A percentile compares a stretch with the other conserved stretches of the same genome.
These are phyloP conservation scores for Botrytis paeoniae DNA, from an alignment of 2,329 filamentous ascomycete genomes.

Conservation along the genomic window DNA sequence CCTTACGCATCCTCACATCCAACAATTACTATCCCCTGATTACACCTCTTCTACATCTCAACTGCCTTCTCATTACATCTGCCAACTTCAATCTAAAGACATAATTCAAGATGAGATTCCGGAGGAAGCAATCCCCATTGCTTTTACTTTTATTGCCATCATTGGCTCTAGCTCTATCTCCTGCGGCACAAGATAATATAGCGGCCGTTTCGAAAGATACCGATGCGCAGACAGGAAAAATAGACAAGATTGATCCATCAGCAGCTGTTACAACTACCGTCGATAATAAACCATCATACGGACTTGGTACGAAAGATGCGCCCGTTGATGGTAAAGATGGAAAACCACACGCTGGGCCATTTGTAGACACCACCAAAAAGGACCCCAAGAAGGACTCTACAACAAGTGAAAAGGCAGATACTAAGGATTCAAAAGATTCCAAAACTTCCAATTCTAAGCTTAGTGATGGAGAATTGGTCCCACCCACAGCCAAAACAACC, in stretches of 20 bases:
- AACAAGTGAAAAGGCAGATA: neutral
- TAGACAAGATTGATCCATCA: constrained; percentile 21
- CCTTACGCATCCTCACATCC: neutral
- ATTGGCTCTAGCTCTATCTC: constrained; percentile 46
- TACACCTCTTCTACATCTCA: neutral
- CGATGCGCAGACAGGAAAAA: constrained; percentile 26
- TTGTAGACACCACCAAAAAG: constrained; percentile 55
- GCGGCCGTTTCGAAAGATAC: constrained; percentile 29
- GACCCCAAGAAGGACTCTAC: constrained; percentile 48
- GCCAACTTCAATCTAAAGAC: neutral
- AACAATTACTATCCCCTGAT: neutral
- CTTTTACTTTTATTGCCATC: constrained; percentile 60
- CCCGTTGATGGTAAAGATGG: constrained; percentile 92
- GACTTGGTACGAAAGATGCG: constrained; percentile 67
- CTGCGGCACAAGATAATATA: constrained; percentile 31
- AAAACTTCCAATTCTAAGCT: constrained; percentile 40
- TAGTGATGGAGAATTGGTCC: constrained; percentile 38
- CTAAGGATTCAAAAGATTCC: constrained; percentile 25
- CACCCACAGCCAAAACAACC: constrained; percentile 44
- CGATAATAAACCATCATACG: constrained; percentile 35
- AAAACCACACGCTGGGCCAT: constrained; percentile 85
- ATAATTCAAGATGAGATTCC: constrained; percentile 54
- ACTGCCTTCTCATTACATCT: neutral
- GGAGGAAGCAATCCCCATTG: constrained; percentile 51
- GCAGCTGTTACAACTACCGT: constrained; percentile 30